These are phyloP conservation scores for Agarophyton chilense DNA, from an alignment of 23 red algal species.

Conservation along the genomic window DNA sequence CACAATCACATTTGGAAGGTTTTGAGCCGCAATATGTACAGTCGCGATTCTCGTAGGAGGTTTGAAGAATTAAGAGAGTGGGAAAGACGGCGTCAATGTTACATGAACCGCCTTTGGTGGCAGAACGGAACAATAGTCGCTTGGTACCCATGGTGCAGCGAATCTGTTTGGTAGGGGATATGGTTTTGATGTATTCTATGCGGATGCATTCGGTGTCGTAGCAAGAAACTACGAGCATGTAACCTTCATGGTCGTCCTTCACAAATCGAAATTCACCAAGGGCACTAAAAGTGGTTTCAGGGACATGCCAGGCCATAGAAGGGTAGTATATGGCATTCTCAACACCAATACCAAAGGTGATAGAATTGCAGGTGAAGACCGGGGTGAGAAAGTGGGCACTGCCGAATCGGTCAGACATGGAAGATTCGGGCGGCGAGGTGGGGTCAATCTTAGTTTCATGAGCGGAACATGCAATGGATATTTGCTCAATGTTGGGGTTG, in stretches of 20 bases:
- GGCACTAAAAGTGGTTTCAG: neutral
- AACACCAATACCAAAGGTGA: constrained; percentile 13
- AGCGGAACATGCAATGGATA: neutral
- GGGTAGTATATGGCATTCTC: neutral
- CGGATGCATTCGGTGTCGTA: neutral
- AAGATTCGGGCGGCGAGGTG: neutral
- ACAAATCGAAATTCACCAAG: constrained; percentile 24
- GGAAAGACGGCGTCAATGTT: constrained; percentile 3
- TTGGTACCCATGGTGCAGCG: constrained; percentile 21
- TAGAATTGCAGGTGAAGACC: constrained; percentile 5
- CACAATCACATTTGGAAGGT: constrained; percentile 17
- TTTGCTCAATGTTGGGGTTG: neutral
- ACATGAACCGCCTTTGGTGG: constrained; percentile 31
- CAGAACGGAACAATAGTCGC: neutral
- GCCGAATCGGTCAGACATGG: constrained; percentile 8
- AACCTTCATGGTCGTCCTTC: neutral
- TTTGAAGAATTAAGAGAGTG: constrained; percentile 12
- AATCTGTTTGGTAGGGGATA: neutral
- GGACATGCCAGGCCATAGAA: neutral
- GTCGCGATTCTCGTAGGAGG: neutral
- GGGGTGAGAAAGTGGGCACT: constrained; percentile 7
- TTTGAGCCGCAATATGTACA: neutral
- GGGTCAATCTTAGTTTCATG: constrained; percentile 23
- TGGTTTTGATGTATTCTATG: constrained; percentile 13
- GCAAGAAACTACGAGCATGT: constrained; percentile 2